Evolutionary conservation across 192 early-diverging fungal species (phyloP).

Genomic region (Backusella psychrophila): DNA sequence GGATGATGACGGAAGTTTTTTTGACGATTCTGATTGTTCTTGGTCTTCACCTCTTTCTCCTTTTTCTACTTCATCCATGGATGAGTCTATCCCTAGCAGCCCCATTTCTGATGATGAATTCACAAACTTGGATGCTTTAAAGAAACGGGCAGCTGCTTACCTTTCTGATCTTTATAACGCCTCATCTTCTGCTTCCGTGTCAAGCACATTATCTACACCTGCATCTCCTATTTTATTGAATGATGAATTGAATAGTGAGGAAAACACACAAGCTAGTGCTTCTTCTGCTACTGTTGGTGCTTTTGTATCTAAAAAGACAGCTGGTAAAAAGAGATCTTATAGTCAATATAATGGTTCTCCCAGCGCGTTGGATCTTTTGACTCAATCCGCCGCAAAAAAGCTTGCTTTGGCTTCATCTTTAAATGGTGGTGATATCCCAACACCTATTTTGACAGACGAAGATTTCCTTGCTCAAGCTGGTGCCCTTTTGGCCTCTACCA

Average conservation of each 20-base stretch:
- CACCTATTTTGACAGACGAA: slow-evolving; percentile 33
- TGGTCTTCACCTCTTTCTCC: slow-evolving; percentile 20
- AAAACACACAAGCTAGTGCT: too few relatives aligned
- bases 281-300: not conserved
- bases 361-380: slow-evolving; percentile 25
- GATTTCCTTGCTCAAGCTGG: slow-evolving; percentile 42
- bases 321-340: slow-evolving; percentile 23
- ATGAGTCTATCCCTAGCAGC: slow-evolving; percentile 9
- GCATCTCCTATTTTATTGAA: slow-evolving; percentile 1
- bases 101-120: slow-evolving; percentile 12
- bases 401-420: slow-evolving; percentile 22
- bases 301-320: not conserved
- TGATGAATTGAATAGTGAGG: not conserved
- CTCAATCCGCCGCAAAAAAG: slow-evolving; percentile 30
- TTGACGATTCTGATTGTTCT: slow-evolving; percentile 25
- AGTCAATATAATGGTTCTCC: slow-evolving; percentile 3
- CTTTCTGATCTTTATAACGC: slow-evolving; percentile 24
- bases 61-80: slow-evolving; percentile 10
- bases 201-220: slow-evolving; percentile 1
- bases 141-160: slow-evolving; percentile 28
- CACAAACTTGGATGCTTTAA: slow-evolving; percentile 27
- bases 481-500: slow-evolving; percentile 33
- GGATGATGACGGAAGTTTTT: slow-evolving; percentile 48
- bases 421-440: slow-evolving; percentile 18
- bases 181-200: not conserved